A percentile compares a stretch with the other conserved stretches of the same genome.
Evolutionary conservation across 148 eudicot species (phyloP).

Genomic region (Bassia scoparia): DNA sequence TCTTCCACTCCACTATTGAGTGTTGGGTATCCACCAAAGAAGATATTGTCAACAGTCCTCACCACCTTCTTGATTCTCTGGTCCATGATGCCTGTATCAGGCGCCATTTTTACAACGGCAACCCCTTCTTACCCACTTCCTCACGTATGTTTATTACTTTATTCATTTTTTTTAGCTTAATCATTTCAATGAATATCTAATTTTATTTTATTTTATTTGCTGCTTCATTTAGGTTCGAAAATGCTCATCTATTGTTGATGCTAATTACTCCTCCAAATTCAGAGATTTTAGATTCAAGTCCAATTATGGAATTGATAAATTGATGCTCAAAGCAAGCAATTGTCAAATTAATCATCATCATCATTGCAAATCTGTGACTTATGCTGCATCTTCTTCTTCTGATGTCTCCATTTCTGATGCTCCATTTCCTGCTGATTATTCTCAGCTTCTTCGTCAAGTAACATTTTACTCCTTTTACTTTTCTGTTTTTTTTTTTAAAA

Average conservation of each 20-base stretch:
- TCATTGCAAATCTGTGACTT: background rate
- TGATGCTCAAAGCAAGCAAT: slow-evolving; percentile 4
- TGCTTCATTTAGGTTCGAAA: slow-evolving; percentile 12
- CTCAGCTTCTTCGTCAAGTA: slow-evolving; percentile 30
- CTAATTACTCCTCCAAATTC: background rate
- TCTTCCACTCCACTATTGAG: no score
- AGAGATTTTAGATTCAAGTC: background rate
- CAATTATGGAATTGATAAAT: background rate
- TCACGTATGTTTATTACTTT: slow-evolving; percentile 13
- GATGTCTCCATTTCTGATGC: slow-evolving; percentile 17
- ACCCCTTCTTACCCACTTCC: slow-evolving; percentile 20
- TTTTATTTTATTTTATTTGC: background rate
- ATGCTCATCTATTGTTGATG: background rate
- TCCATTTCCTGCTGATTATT: slow-evolving; percentile 24
- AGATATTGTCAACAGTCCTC: no score
- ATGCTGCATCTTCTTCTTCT: background rate
- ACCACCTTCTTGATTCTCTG: no score
- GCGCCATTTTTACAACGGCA: slow-evolving; percentile 29
- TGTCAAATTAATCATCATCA: background rate
- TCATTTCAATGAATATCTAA: background rate
- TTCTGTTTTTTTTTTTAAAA: background rate
- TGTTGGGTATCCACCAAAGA: no score
- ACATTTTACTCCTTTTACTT: background rate
- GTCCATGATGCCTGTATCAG: slow-evolving; percentile 42
- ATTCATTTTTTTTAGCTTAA: no score